These are phyloP conservation scores for Filobasidium uniguttulatum DNA, from an alignment of 1,284 basidiomycete genomes.

Conservation along the genomic window DNA sequence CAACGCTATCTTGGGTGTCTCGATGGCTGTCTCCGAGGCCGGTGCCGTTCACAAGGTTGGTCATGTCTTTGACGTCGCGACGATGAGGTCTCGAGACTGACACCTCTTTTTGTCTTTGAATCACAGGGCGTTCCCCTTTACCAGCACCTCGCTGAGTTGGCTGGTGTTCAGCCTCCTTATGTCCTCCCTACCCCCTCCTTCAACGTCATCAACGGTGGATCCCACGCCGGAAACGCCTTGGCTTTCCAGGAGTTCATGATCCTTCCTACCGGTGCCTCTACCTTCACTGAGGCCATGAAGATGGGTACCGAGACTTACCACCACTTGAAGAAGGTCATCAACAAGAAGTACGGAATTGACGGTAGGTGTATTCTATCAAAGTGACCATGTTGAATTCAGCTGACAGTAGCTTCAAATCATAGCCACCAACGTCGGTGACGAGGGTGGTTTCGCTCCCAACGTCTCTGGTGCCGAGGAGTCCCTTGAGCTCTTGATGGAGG, in stretches of 20 bases:
- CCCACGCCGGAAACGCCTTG: conserved; percentile 97
- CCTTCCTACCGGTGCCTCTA: conserved; percentile 78
- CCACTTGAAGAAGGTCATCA: conserved; percentile 98
- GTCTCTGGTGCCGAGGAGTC: conserved; percentile 94
- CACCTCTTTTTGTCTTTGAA: not conserved
- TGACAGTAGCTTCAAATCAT: not conserved
- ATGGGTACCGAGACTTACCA: conserved; percentile 98
- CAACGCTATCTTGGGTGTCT: conserved; percentile 98
- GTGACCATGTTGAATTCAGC: not conserved
- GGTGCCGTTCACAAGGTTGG: conserved; percentile 71
- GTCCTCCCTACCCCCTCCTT: conserved; percentile 81
- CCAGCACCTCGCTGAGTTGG: conserved; percentile 88
- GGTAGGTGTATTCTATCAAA: conserved; percentile 50
- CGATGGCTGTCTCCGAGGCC: conserved; percentile 88
- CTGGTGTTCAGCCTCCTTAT: conserved; percentile 85
- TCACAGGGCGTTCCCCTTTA: conserved; percentile 76
- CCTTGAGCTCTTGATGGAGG: conserved; percentile 86
- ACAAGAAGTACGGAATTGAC: conserved; percentile 97
- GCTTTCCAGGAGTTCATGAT: conserved; percentile 99
- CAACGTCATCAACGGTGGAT: conserved; percentile 99
- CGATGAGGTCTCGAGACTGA: not conserved
- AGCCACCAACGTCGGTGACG: conserved; percentile 99
- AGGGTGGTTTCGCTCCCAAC: conserved; percentile 99
- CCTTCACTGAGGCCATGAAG: conserved; percentile 95
- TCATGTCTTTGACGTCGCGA: not conserved